Base-by-base conservation (phyloP, 257 asterid species). In the Linaria vulgaris region DNA sequence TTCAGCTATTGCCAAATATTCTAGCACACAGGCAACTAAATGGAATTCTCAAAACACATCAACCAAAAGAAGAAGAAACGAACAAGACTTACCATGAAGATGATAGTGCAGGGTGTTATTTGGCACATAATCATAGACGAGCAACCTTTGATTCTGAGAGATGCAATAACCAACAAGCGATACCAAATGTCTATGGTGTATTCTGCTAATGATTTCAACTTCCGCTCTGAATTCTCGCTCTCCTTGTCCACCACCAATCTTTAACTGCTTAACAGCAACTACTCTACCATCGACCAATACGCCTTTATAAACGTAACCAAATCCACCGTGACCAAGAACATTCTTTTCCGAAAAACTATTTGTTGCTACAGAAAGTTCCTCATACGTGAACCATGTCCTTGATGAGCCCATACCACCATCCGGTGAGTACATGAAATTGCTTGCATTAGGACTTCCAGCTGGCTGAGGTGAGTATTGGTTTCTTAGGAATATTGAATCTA, bases 171-270 rank as follows among this genome's bases (percentile, higher is more conserved):
- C 97, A 48, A 90, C 97, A 50, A 90, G 94, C 38, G 97, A 85
- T 51, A 90, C 97, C 77, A 90, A 78, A 80, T 90, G 95, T 43
- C 91, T 86, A 62, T 90, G 97, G 78, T 90, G 97, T 69, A 90
- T 82, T 56, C 97, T 69, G 79, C 95, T 90, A 62, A 89, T 89
- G 76, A 89, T 89, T 59, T 89, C 97, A 30, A 89, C 95, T 77
- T 89, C 97, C 25, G 97, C 97, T 81, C 85, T 78, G 71, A 89
- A 89, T 68, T 89, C 97, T 21, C 95, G 89, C 69, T 89, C 97
- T 54, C 97, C 97, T 78, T 89, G 97, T 63, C 95, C 95, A 52
- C 97, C 87, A 22, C 97, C 97, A 70, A 70, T 85, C 69, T 87
- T 90, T 69, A 90, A 72, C 80, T 87, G 95, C 69, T 90, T 90